Base-by-base conservation (phyloP, 495 filamentous ascomycete species). In the Daldinia grandis region DNA sequence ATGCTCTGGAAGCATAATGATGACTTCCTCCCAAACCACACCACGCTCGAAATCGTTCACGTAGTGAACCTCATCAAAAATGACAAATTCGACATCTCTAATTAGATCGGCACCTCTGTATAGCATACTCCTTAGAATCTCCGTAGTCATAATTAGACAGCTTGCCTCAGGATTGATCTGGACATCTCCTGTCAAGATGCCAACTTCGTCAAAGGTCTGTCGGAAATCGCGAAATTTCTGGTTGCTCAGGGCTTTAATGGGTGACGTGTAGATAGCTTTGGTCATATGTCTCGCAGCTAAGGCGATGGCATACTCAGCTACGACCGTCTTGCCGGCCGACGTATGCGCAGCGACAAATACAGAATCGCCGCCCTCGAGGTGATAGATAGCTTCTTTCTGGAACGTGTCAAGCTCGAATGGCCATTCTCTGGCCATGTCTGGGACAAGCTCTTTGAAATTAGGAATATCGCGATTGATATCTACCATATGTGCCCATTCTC, bases 301-400 rank as follows among this genome's bases (percentile, higher is more conserved):
- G 3, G 96, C 93, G 79, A 99, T 99, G 27, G 93, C 95, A 80
- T 99, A 99, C 75, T 99, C 95, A 24, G 95, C 95, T 6, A 99
- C 95, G 1, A 98, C 95, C 3, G 95, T 99, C 84, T 99, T 99
- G 37, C 95, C 95, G 28, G 95, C 95, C 19, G 96, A 99, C 0
- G 95, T 99, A 78, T 99, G 95, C 4, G 95, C 95, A n/a, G 96
- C 95, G 28, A 99, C 96, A 75, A 99, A 99, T 40, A 99, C 95
- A 0, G 95, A 98, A 76, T 99, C 95, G 21, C 95, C 95, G 72
- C 91, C 92, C 76, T 99, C 95, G 15, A 99, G 87, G 80, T 99
- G 96, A 75, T 98, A 99, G 9, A 99, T 91, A 12, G 95, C 95
- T 80, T 99, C 95, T 75, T 98, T 99, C 73, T 99, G 95, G 81